A percentile compares a stretch with the other conserved stretches of the same genome.
phyloP scores from a whole-genome alignment of 192 early-diverging fungal genomes.

The Phycomyces blakesleeanus region DNA sequence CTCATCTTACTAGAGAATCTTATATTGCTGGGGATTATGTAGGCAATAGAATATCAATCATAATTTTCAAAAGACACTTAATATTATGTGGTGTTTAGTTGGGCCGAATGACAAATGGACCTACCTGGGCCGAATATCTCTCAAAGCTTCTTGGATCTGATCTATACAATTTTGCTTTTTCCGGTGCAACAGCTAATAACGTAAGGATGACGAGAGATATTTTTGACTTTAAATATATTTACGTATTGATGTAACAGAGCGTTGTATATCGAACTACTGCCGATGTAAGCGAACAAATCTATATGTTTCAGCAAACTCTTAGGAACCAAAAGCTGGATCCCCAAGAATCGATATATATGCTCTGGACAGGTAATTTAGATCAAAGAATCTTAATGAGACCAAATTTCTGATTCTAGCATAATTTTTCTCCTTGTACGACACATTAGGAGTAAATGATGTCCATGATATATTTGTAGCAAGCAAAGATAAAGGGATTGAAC shows the following conservation, averaged over 20 bases:
- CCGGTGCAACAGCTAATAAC: constrained; percentile 13
- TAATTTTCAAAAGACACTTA: not conserved
- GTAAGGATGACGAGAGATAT: not conserved
- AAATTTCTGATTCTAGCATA: not conserved
- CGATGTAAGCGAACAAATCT: not conserved
- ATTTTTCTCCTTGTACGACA: not conserved
- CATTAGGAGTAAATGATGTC: constrained; percentile 15
- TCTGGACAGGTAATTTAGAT: constrained; percentile 7
- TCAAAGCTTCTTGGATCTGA: not conserved
- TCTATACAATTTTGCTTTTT: constrained; percentile 12
- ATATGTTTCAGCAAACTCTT: not conserved
- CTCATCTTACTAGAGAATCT: not conserved
- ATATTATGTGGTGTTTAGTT: not conserved
- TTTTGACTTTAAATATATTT: too few relatives aligned
- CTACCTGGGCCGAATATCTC: constrained; percentile 8
- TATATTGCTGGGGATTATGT: not conserved
- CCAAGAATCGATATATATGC: not conserved
- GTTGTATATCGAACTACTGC: not conserved
- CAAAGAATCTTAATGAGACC: not conserved
- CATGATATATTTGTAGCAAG: constrained; percentile 11
- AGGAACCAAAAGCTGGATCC: not conserved
- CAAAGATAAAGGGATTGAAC: not conserved
- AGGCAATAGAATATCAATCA: not conserved
- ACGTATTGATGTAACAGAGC: not conserved
- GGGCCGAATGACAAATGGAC: constrained; percentile 5